phyloP scores from a whole-genome alignment of 1,139 yeast genomes.

The Kodamaea suecica region DNA sequence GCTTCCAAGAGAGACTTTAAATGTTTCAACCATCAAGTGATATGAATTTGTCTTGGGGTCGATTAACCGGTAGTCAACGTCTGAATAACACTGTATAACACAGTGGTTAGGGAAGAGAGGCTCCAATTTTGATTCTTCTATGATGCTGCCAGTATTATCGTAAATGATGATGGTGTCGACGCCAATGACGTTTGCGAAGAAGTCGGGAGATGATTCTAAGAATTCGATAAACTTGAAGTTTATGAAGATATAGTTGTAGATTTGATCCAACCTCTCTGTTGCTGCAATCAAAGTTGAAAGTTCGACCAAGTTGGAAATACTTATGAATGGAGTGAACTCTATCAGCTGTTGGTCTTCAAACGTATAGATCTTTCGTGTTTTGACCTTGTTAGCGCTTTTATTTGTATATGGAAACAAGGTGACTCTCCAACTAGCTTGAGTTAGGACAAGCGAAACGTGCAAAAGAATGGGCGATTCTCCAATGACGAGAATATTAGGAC shows the following conservation, averaged over 20 bases:
- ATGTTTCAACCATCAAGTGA: constrained; percentile 4
- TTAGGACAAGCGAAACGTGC: constrained; percentile 6
- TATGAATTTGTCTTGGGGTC: constrained; percentile 5
- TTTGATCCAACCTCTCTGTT: background rate
- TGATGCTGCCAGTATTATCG: constrained; percentile 7
- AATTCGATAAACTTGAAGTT: constrained; percentile 7
- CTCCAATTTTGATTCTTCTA: constrained; percentile 1
- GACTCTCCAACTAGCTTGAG: constrained; percentile 6
- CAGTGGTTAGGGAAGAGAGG: constrained; percentile 4
- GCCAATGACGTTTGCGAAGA: constrained; percentile 4
- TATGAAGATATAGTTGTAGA: constrained; percentile 8
- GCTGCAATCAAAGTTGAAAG: constrained; percentile 4
- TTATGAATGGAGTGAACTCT: constrained; percentile 2
- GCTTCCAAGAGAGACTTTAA: constrained; percentile 3
- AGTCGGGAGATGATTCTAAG: constrained; percentile 4
- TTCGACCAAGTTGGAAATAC: constrained; percentile 7
- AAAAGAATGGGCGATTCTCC: constrained; percentile 11
- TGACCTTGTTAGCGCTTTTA: background rate
- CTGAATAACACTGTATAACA: constrained; percentile 5
- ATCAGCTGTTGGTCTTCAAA: background rate
- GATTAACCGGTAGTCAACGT: constrained; percentile 9
- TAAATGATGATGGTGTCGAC: constrained; percentile 6
- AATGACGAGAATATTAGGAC: constrained; percentile 8
- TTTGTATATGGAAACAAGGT: constrained; percentile 12
- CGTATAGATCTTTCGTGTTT: constrained; percentile 1